Evolutionary conservation across 23 red algal species (phyloP), one percentile per base, ranked within the genome.

Genomic region (Gracilaria gracilis): DNA sequence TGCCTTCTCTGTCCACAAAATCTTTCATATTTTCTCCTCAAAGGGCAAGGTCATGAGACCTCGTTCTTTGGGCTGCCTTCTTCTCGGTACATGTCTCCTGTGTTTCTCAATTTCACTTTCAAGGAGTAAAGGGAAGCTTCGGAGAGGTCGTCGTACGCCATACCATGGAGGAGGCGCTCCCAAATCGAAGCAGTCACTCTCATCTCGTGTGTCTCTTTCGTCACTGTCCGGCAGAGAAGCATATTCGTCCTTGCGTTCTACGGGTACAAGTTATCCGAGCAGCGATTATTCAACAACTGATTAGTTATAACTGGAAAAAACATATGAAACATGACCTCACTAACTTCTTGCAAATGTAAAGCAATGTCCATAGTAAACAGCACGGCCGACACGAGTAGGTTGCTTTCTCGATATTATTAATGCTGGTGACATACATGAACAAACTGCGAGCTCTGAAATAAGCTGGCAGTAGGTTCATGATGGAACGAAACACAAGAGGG

Each of bases 31-130:
- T 9, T 69, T 69, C 29, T 19, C 64, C 13, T 69, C 64, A 69
- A 36, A 32, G 28, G 33, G 64, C 5, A 69, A 15, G 0, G 17
- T 51, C 15, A 32, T 79, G 40, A 51, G 42, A 36, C 27, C 51
- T 4, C 75, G 75, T 32, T 79, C 75, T 35, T 53, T 79, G 19
- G 25, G 14, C 7, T 57, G 46, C 33, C 8, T 79, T 24, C 51
- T 79, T 28, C 75, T 79, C n/a, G 75, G 75, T n/a, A 36, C 23
- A 51, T 79, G 75, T 36, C 17, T 79, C 7, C 25, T 79, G 39
- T 79, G 46, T n/a, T 51, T 36, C 2, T 79, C 75, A 40, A 51
- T 51, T 51, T 79, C 40, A 12, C 17, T 79, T 23, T 40, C 47
- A 51, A 69, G 64, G 31, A 2, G 32, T 36, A 38, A 36, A 69